These are phyloP conservation scores for Stachybotrys elegans DNA, from an alignment of 2,329 filamentous ascomycete genomes.

Conservation along the genomic window DNA sequence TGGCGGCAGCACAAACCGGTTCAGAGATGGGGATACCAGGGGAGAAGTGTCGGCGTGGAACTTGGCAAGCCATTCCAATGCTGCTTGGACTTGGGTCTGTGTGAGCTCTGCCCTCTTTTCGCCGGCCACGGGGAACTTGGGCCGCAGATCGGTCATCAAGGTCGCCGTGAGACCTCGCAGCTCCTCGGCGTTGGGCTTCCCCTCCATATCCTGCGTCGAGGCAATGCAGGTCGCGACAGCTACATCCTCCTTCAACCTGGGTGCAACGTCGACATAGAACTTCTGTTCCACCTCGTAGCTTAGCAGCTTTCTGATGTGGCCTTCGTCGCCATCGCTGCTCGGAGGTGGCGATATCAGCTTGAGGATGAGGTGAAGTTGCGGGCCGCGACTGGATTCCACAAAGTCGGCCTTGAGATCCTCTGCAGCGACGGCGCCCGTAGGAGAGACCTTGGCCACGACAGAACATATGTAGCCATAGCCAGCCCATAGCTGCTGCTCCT, in stretches of 20 bases:
- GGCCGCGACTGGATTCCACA: no score
- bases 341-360: constrained; percentile 55
- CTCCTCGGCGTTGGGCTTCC: constrained; percentile 18
- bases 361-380: constrained; percentile 43
- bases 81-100: constrained; percentile 41
- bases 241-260: constrained; percentile 35
- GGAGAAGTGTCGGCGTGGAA: constrained; percentile 56
- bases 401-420: constrained; percentile 9
- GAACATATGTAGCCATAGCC: constrained; percentile 53
- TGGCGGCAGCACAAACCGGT: constrained; percentile 46
- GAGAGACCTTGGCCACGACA: constrained; percentile 35
- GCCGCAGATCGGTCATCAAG: constrained; percentile 51
- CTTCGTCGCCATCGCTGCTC: constrained; percentile 40
- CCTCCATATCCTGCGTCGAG: constrained; percentile 29
- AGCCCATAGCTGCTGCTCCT: constrained; percentile 43
- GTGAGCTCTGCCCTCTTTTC: constrained; percentile 46
- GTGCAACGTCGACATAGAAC: constrained; percentile 56
- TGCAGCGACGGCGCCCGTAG: constrained; percentile 7
- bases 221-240: constrained; percentile 47
- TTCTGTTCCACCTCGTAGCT: constrained; percentile 64
- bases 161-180: constrained; percentile 43
- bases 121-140: constrained; percentile 49
- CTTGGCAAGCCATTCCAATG: constrained; percentile 56
- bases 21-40: constrained; percentile 19
- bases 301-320: constrained; percentile 59